Base-by-base conservation (phyloP, 441 rosid species). In the Raphanus hybrid region DNA sequence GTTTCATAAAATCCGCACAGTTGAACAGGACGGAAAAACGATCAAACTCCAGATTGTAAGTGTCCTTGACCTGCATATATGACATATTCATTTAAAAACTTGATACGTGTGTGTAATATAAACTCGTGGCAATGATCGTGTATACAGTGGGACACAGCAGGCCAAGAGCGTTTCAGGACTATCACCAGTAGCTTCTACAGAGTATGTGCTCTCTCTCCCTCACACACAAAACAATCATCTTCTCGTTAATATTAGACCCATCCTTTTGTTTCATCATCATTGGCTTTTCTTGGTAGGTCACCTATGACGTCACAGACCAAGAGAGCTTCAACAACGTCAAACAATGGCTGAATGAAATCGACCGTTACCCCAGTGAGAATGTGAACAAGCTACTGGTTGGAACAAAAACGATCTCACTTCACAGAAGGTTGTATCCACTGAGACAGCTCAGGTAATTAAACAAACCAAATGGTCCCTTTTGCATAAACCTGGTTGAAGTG, bases 161-260 rank as follows among this genome's bases (percentile, higher is more conserved):
- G 85, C 1, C 88, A 85, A 82, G 88, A 85, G 8, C 91, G 96
- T 39, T 94, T 92, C 83, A 86, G 99, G 84, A 91, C 98, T 10
- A 92, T 92, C 80, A 94, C 99, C 26, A 94, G 97, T 87, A 90
- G 96, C 83, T 92, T 90, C 73, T 94, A 94, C 82, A 88, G 99
- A 82, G 97, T 54, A 70, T 73, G 64, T 9, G 70, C 32, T 3
- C 32, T 29, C 32, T 4, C 32, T 1, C 7, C 7, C 23, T 37
- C 41, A 6, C 8, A 8, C 23, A 20, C 23, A 20, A 20, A 20
- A 20, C 23, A 20, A 20, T 20, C 23, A 20, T 20, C 23, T 1
- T 20, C 23, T 20, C 23, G 23, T 20, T 20, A 20, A 20, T 20
- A 20, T 20, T 20, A 20, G 10, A 34, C 37, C 37, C 7, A 34